Evolutionary conservation across 768 basidiomycete genomes (phyloP).

Genomic region (Leccinum fibrillosum): DNA sequence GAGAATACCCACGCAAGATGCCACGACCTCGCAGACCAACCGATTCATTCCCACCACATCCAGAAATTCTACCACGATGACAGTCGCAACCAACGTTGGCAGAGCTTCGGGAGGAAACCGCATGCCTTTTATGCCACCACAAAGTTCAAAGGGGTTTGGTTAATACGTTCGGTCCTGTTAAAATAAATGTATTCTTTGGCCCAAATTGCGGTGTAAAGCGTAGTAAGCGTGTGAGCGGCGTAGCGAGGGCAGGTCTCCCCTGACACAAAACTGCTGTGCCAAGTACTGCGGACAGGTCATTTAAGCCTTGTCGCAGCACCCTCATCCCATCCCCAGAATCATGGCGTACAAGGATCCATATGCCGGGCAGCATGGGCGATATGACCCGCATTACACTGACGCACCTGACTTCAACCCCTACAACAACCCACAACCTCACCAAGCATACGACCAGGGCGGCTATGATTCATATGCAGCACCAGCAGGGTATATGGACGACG

Average conservation of each 20-base stretch:
- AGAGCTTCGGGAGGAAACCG: constrained; percentile 42
- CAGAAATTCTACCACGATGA: constrained; percentile 24
- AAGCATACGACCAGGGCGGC: constrained; percentile 51
- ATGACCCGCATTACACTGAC: constrained; percentile 34
- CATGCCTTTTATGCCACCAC: constrained; percentile 50
- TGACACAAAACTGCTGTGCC: constrained; percentile 4
- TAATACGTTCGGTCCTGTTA: constrained; percentile 10
- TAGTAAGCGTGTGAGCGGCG: constrained; percentile 11
- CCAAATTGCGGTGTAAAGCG: neutral
- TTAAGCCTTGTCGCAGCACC: constrained; percentile 21
- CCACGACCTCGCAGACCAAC: constrained; percentile 23
- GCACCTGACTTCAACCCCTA: constrained; percentile 46
- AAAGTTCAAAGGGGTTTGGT: constrained; percentile 30
- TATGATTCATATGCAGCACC: constrained; percentile 24
- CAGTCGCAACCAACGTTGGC: neutral
- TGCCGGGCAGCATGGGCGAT: constrained; percentile 31
- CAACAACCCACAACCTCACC: constrained; percentile 40
- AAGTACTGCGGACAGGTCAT: constrained; percentile 3
- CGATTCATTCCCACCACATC: constrained; percentile 31
- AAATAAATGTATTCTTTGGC: constrained; percentile 1
- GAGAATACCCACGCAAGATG: constrained; percentile 17
- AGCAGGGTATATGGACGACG: constrained; percentile 40
- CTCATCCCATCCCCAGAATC: neutral
- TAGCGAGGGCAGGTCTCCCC: neutral
- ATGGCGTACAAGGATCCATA: constrained; percentile 60